These are phyloP conservation scores for Balakata baccata DNA, from an alignment of 345 rosid species.

Conservation along the genomic window DNA sequence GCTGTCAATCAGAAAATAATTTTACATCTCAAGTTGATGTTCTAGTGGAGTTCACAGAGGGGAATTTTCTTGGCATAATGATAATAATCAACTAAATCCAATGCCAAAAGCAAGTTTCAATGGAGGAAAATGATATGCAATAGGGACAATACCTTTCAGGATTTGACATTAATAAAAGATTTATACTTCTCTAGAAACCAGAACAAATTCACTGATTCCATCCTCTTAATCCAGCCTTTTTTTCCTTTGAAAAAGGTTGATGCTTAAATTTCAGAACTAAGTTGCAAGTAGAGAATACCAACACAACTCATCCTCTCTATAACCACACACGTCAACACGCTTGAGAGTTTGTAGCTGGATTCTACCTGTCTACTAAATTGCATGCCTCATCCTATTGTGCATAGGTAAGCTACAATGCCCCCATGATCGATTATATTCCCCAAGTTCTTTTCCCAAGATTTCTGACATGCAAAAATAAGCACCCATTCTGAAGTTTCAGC, in stretches of 20 bases:
- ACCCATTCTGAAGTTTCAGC: constrained; percentile 5
- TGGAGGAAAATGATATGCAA: constrained; percentile 39
- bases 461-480: constrained; percentile 6
- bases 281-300: too few species aligned
- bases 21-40: constrained; percentile 29
- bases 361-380: constrained; percentile 5
- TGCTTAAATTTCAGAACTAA: constrained; percentile 26
- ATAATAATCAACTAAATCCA: constrained; percentile 13
- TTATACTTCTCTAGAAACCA: constrained; percentile 40
- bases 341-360: constrained; percentile 14
- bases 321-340: constrained; percentile 10
- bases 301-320: too few species aligned
- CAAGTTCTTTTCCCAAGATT: constrained; percentile 10
- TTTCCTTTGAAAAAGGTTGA: constrained; percentile 24
- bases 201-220: constrained; percentile 52
- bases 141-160: constrained; percentile 43
- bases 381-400: constrained; percentile 10
- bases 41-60: constrained; percentile 44
- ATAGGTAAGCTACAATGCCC: constrained; percentile 5
- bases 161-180: constrained; percentile 39
- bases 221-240: constrained; percentile 18
- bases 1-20: constrained; percentile 21
- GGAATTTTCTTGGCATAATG: constrained; percentile 30
- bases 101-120: constrained; percentile 38
- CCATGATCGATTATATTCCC: constrained; percentile 4